A percentile compares a stretch with the other conserved stretches of the same genome.
These are phyloP conservation scores for Aspergillus calidoustus DNA, from an alignment of 2,329 filamentous ascomycete species.

Conservation along the genomic window DNA sequence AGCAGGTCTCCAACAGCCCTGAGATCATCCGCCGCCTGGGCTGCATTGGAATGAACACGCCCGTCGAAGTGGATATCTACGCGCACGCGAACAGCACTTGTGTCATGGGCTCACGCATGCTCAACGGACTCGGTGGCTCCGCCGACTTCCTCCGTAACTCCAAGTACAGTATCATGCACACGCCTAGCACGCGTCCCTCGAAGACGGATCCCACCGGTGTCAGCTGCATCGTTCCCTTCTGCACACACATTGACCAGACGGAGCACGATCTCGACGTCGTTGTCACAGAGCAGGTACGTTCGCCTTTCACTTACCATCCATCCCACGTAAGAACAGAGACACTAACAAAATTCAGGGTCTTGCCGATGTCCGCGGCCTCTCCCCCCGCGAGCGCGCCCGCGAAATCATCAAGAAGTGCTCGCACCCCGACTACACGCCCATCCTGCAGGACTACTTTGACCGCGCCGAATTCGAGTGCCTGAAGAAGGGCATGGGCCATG, in stretches of 20 bases:
- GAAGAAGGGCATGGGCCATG: constrained; percentile 84
- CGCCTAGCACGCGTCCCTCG: constrained; percentile 76
- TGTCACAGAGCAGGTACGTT: constrained; percentile 65
- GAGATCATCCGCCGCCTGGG: constrained; percentile 88
- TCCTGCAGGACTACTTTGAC: constrained; percentile 80
- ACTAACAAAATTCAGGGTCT: constrained; percentile 62
- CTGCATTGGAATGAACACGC: constrained; percentile 93
- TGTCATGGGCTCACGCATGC: constrained; percentile 86
- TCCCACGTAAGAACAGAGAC: neutral
- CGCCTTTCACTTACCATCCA: neutral
- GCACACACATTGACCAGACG: constrained; percentile 89
- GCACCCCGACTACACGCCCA: constrained; percentile 82
- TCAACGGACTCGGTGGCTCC: constrained; percentile 81
- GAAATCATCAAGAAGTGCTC: constrained; percentile 88
- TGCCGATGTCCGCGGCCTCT: constrained; percentile 81
- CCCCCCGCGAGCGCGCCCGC: constrained; percentile 76
- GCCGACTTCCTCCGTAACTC: constrained; percentile 79
- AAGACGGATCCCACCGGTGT: constrained; percentile 84
- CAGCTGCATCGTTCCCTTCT: constrained; percentile 90
- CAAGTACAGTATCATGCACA: constrained; percentile 94
- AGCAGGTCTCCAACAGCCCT: constrained; percentile 85
- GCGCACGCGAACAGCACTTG: constrained; percentile 90
- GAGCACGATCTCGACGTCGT: constrained; percentile 92
- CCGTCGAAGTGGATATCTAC: constrained; percentile 92
- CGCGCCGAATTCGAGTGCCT: constrained; percentile 86